phyloP scores from a whole-genome alignment of 306 rosid species.

The Urtica urens region DNA sequence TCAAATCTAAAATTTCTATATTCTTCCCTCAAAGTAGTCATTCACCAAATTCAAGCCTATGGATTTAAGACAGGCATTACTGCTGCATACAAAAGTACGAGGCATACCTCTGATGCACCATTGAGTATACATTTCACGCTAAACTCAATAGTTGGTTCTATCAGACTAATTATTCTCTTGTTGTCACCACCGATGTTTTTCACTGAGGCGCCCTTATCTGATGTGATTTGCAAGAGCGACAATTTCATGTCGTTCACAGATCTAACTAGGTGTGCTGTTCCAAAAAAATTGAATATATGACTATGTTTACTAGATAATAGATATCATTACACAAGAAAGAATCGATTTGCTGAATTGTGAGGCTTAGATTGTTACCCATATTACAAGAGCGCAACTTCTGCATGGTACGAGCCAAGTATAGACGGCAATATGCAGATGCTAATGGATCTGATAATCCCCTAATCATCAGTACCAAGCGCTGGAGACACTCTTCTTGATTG shows the following conservation, averaged over 20 bases:
- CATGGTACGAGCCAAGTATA: conserved; percentile 61
- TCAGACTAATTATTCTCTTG: conserved; percentile 42
- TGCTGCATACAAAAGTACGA: conserved; percentile 8
- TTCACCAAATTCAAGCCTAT: too few species aligned
- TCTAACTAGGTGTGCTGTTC: conserved; percentile 61
- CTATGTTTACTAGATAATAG: conserved; percentile 4
- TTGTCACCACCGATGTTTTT: conserved; percentile 27
- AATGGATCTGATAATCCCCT: conserved; percentile 91
- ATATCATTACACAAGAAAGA: conserved; percentile 6
- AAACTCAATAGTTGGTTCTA: conserved; percentile 87
- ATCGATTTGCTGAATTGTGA: neutral
- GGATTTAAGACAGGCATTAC: conserved; percentile 5
- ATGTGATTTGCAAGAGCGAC: conserved; percentile 32
- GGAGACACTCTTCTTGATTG: conserved; percentile 44
- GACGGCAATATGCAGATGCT: conserved; percentile 77
- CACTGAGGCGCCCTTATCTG: conserved; percentile 28
- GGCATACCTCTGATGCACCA: conserved; percentile 59
- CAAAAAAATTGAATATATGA: conserved; percentile 17
- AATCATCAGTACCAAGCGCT: conserved; percentile 73
- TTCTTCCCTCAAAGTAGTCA: too few species aligned
- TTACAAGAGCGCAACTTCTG: conserved; percentile 64
- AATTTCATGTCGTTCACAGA: conserved; percentile 57
- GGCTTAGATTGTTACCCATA: conserved; percentile 35
- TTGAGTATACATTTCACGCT: conserved; percentile 55
- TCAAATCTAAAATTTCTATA: too few species aligned